A percentile compares a stretch with the other conserved stretches of the same genome.
Conservation (phyloP, 2,329 filamentous ascomycete species). For the Didymella arachidicola region DNA sequence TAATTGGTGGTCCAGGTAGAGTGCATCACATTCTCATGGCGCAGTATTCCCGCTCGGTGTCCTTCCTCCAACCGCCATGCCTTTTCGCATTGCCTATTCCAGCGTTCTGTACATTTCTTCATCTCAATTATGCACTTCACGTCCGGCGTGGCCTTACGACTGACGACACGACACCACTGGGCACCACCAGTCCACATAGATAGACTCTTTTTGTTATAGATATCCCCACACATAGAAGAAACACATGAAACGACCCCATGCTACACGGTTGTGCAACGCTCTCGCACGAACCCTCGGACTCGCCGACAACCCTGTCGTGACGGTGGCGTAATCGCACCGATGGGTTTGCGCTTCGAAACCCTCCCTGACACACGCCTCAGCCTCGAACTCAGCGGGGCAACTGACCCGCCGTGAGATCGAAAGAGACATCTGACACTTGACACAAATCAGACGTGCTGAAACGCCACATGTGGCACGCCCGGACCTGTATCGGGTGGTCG, state of each 20-base stretch:
- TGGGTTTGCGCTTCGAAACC: not conserved
- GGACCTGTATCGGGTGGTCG: not conserved
- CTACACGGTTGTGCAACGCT: not conserved
- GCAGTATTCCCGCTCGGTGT: not conserved
- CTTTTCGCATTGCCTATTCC: not conserved
- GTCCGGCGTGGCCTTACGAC: slow-evolving; percentile 7
- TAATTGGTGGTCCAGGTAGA: not conserved
- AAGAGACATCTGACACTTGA: slow-evolving; percentile 8
- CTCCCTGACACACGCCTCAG: not conserved
- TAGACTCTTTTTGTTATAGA: slow-evolving; percentile 11
- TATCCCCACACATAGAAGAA: slow-evolving; percentile 3
- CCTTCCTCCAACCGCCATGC: not conserved
- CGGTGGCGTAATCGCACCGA: not conserved
- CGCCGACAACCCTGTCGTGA: not conserved
- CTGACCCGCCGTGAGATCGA: not conserved
- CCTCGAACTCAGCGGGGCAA: not conserved
- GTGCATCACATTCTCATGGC: not conserved
- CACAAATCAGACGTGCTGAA: slow-evolving; percentile 6
- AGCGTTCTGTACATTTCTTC: slow-evolving; percentile 5
- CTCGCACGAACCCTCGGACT: not conserved
- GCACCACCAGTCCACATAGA: slow-evolving; percentile 9
- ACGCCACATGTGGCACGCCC: slow-evolving; percentile 10
- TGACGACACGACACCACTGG: slow-evolving; percentile 7
- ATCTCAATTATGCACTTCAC: not conserved
- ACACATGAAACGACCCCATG: not conserved